These are phyloP conservation scores for Sugiyamaella smithiae DNA, from an alignment of 805 yeast species.

Conservation along the genomic window DNA sequence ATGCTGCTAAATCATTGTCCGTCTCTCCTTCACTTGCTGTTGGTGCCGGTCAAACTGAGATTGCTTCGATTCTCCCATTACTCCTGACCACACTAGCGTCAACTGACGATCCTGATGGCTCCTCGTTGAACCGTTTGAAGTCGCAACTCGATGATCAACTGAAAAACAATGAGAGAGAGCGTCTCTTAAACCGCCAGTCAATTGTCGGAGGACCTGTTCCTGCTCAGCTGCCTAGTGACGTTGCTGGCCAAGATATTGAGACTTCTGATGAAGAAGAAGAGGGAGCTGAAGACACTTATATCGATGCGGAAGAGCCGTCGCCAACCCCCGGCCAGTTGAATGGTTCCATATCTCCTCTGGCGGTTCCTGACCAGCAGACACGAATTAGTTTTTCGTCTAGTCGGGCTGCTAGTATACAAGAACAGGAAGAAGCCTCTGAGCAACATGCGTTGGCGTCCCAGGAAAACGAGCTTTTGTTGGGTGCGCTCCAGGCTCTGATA, in stretches of 20 bases:
- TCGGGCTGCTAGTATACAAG: background rate
- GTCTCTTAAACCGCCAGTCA: background rate
- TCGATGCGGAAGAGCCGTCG: background rate
- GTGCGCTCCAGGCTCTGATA: conserved; percentile 44
- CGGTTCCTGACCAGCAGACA: background rate
- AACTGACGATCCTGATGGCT: conserved; percentile 13
- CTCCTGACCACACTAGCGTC: conserved; percentile 24
- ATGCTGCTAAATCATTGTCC: conserved; percentile 42
- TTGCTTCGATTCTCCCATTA: conserved; percentile 27
- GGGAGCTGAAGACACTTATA: background rate
- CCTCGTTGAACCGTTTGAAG: conserved; percentile 5
- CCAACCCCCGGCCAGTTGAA: too few relatives aligned
- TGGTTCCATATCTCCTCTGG: background rate
- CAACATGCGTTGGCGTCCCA: conserved; percentile 1
- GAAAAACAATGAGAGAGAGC: background rate
- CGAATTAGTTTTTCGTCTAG: background rate
- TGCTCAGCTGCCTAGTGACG: background rate
- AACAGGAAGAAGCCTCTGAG: conserved; percentile 3
- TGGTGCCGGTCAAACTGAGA: conserved; percentile 29
- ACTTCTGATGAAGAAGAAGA: background rate
- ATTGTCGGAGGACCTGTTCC: background rate
- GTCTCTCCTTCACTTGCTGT: conserved; percentile 35
- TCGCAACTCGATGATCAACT: conserved; percentile 6
- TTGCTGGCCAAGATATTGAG: background rate
- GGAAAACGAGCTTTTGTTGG: conserved; percentile 12